phyloP scores from a whole-genome alignment of 2,329 filamentous ascomycete species.

The Teratosphaeria pseudoeucalypti region DNA sequence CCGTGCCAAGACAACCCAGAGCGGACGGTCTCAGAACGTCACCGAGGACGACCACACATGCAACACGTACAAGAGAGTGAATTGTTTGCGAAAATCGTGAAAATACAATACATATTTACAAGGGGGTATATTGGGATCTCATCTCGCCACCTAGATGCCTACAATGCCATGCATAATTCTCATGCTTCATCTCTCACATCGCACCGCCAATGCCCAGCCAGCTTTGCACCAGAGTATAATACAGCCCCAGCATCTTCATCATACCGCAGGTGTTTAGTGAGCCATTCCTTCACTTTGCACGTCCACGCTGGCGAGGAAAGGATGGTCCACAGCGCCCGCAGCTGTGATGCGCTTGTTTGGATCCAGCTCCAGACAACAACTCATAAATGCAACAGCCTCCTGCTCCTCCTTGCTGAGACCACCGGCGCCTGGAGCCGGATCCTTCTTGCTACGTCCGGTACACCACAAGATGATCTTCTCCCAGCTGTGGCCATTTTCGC shows the following conservation, averaged over 20 bases:
- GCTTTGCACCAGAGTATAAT: not conserved
- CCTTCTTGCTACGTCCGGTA: constrained; percentile 56
- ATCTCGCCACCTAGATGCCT: not conserved
- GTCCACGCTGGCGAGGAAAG: constrained; percentile 40
- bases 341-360: constrained; percentile 65
- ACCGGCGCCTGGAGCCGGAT: constrained; percentile 35
- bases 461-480: constrained; percentile 96
- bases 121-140: not conserved
- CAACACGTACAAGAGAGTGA: not conserved
- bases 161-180: not conserved
- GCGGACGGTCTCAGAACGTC: not conserved
- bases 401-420: constrained; percentile 58
- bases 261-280: not conserved
- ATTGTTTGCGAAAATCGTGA: not conserved
- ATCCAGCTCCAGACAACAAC: constrained; percentile 65
- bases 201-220: not conserved
- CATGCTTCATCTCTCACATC: not conserved
- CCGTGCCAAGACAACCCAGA: too few species aligned
- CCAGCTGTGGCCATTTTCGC: constrained; percentile 71
- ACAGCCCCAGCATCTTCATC: not conserved
- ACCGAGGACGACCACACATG: not conserved
- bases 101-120: not conserved
- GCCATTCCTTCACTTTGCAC: not conserved
- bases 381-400: constrained; percentile 61
- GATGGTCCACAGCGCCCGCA: constrained; percentile 60